A percentile compares a stretch with the other conserved stretches of the same genome.
These are phyloP conservation scores for Bruguiera hainesii DNA, from an alignment of 441 rosid genomes.

Conservation along the genomic window DNA sequence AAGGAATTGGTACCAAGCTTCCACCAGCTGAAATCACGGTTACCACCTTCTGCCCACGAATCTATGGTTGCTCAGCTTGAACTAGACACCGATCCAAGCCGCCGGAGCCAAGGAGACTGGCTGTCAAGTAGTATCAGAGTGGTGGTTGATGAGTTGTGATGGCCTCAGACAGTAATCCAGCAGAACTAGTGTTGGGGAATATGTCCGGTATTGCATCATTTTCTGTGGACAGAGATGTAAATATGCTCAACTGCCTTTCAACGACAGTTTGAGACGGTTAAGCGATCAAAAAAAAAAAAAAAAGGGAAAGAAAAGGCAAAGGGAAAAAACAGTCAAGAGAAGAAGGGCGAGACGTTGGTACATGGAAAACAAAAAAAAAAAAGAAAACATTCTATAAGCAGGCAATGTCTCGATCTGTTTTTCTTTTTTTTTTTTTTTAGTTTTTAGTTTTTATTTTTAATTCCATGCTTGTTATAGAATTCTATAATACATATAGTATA, in stretches of 20 bases:
- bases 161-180: neutral
- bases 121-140: constrained; percentile 59
- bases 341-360: constrained; percentile 29
- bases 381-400: constrained; percentile 20
- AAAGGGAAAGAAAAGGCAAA: constrained; percentile 13
- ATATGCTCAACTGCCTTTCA: constrained; percentile 57
- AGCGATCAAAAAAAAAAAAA: constrained; percentile 15
- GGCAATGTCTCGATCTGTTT: constrained; percentile 15
- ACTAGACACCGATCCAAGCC: constrained; percentile 37
- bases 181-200: neutral
- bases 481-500: constrained; percentile 13
- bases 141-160: constrained; percentile 42
- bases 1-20: constrained; percentile 65
- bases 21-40: constrained; percentile 42
- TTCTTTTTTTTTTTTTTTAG: constrained; percentile 19
- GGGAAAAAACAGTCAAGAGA: constrained; percentile 17
- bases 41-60: constrained; percentile 32
- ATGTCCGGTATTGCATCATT: constrained; percentile 14
- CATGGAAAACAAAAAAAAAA: constrained; percentile 13
- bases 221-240: constrained; percentile 49
- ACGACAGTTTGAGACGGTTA: constrained; percentile 35
- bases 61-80: constrained; percentile 50
- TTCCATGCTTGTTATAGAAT: constrained; percentile 2
- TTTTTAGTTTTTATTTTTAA: constrained; percentile 12
- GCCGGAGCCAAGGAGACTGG: constrained; percentile 43